phyloP scores from a whole-genome alignment of 345 rosid genomes.

The Eucalyptus erythrocorys region DNA sequence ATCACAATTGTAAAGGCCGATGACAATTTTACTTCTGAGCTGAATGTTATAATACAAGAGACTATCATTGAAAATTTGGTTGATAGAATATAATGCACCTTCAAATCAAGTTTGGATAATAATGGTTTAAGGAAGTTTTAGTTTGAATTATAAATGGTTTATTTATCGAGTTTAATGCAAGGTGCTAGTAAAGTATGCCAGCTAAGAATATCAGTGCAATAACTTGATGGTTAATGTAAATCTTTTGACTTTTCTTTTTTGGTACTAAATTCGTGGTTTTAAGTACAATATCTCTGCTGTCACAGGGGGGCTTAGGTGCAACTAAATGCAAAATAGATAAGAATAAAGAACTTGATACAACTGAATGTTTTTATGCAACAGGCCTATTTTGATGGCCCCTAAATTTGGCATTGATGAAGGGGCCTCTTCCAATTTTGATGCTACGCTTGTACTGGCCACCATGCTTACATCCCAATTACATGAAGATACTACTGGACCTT shows the following conservation, averaged over 20 bases:
- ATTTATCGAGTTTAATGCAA: not conserved
- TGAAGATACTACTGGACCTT: slow-evolving; percentile 43
- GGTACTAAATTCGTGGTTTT: not conserved
- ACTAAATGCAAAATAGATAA: not conserved
- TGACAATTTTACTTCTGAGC: not conserved
- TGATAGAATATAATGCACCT: not conserved
- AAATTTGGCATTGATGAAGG: slow-evolving; percentile 75
- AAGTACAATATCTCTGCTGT: not conserved
- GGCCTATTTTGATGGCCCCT: slow-evolving; percentile 93
- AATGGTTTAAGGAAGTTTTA: not conserved
- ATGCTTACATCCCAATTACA: slow-evolving; percentile 80
- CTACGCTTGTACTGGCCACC: slow-evolving; percentile 81
- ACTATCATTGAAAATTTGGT: not conserved
- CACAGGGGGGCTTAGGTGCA: not conserved
- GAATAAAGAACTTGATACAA: not conserved
- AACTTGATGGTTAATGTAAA: not conserved
- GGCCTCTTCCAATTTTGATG: slow-evolving; percentile 60
- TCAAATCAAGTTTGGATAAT: not conserved
- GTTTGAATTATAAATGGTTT: not conserved
- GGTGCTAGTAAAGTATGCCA: not conserved
- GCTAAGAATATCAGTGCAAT: not conserved
- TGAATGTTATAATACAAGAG: not conserved
- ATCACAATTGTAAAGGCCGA: not conserved
- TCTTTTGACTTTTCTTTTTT: not conserved
- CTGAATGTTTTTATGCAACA: slow-evolving; percentile 6